phyloP scores from a whole-genome alignment of 306 rosid species.

The Dalbergia cultrata region DNA sequence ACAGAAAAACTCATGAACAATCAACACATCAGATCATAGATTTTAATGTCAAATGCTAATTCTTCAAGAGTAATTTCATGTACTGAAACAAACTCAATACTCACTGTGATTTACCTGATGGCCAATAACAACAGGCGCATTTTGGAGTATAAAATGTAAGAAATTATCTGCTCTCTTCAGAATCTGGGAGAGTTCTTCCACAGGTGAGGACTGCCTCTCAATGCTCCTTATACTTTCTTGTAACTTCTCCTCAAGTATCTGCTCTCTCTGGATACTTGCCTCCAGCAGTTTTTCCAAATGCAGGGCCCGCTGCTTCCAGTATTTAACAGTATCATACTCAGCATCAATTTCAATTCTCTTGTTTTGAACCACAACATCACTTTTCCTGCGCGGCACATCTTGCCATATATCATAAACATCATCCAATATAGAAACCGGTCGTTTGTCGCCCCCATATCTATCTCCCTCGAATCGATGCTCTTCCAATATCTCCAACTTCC shows the following conservation, averaged over 20 bases:
- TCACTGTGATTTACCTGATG: conserved; percentile 74
- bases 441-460: conserved; percentile 69
- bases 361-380: conserved; percentile 62
- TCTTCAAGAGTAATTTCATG: background rate
- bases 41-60: conserved; percentile 4
- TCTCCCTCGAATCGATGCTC: conserved; percentile 82
- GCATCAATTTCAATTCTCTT: conserved; percentile 78
- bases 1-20: background rate
- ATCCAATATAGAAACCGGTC: conserved; percentile 81
- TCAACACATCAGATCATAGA: background rate
- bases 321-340: conserved; percentile 70
- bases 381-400: conserved; percentile 64
- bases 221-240: conserved; percentile 68
- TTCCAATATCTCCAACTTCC: conserved; percentile 82
- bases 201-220: conserved; percentile 83
- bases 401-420: conserved; percentile 80
- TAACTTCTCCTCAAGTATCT: conserved; percentile 65
- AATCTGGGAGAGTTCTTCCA: conserved; percentile 87
- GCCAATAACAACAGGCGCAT: conserved; percentile 91
- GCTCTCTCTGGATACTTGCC: conserved; percentile 79
- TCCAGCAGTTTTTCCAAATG: conserved; percentile 70
- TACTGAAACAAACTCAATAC: conserved; percentile 6
- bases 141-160: conserved; percentile 90
- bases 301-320: conserved; percentile 77
- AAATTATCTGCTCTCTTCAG: conserved; percentile 88